Conservation (phyloP, 1,139 yeast genomes). For the Yamadazyma jaroonii region DNA sequence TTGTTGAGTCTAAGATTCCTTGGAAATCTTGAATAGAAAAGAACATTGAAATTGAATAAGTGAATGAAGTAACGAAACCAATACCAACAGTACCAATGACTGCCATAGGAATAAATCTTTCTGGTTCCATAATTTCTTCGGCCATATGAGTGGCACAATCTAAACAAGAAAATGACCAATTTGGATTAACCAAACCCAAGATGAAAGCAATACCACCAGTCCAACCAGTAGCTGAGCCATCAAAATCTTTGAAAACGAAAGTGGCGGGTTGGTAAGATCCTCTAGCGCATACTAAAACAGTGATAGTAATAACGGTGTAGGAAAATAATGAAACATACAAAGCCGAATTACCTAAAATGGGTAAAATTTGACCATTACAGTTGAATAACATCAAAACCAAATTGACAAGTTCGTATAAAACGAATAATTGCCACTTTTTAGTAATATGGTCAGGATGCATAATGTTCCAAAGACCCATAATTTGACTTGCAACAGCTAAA, state of each 20-base stretch:
- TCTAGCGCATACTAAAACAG: constrained; percentile 36
- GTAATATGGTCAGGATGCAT: constrained; percentile 41
- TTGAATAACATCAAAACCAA: constrained; percentile 33
- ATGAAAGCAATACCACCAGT: constrained; percentile 41
- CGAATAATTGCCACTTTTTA: constrained; percentile 52
- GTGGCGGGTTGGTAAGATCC: constrained; percentile 34
- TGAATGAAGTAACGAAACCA: constrained; percentile 39
- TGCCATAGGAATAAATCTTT: constrained; percentile 40
- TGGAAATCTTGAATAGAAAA: constrained; percentile 35
- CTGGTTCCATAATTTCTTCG: constrained; percentile 38
- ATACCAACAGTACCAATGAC: constrained; percentile 42
- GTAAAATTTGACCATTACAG: constrained; percentile 36
- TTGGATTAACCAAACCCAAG: constrained; percentile 42
- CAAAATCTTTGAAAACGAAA: constrained; percentile 39
- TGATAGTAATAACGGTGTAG: constrained; percentile 33
- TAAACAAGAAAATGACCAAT: constrained; percentile 44
- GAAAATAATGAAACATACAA: constrained; percentile 37
- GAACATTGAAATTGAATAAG: constrained; percentile 43
- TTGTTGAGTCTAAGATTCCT: constrained; percentile 23
- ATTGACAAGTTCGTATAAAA: constrained; percentile 43
- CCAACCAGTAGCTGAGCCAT: constrained; percentile 40
- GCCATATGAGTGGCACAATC: constrained; percentile 45
- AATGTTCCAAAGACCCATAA: constrained; percentile 50
- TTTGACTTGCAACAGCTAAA: constrained; percentile 44
- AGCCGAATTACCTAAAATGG: constrained; percentile 32